phyloP scores from a whole-genome alignment of 2,329 filamentous ascomycete genomes.

The Diaporthe caulivora region DNA sequence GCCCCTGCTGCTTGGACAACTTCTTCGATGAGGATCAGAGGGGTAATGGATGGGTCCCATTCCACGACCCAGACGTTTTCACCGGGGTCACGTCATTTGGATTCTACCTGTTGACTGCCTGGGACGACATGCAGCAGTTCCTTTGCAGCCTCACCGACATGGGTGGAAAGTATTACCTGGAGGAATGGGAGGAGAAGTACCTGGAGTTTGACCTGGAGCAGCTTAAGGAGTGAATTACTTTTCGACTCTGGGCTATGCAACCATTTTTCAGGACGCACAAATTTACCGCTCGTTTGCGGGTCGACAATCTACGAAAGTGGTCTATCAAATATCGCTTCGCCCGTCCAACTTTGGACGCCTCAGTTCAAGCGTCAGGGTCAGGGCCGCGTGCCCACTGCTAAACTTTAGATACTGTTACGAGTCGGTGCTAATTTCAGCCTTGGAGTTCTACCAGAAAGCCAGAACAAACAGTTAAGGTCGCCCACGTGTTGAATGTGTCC shows the following conservation, averaged over 20 bases:
- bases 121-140: slow-evolving; percentile 8
- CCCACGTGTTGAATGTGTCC: background rate
- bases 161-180: background rate
- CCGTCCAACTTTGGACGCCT: background rate
- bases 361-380: background rate
- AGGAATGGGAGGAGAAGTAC: background rate
- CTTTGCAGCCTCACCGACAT: background rate
- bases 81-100: background rate
- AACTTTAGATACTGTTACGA: background rate
- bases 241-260: background rate
- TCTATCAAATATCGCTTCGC: background rate
- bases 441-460: too few species aligned
- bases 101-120: background rate
- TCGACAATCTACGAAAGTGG: too few species aligned
- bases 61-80: background rate
- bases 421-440: background rate
- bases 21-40: background rate
- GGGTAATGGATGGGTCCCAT: background rate
- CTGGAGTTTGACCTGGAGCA: background rate
- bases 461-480: background rate
- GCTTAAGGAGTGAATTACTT: background rate
- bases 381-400: background rate
- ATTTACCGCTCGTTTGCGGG: too few species aligned
- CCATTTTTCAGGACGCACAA: background rate
- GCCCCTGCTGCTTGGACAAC: background rate